Conservation (phyloP, 164 flowering plant genomes). For the Tetracentron sinense region DNA sequence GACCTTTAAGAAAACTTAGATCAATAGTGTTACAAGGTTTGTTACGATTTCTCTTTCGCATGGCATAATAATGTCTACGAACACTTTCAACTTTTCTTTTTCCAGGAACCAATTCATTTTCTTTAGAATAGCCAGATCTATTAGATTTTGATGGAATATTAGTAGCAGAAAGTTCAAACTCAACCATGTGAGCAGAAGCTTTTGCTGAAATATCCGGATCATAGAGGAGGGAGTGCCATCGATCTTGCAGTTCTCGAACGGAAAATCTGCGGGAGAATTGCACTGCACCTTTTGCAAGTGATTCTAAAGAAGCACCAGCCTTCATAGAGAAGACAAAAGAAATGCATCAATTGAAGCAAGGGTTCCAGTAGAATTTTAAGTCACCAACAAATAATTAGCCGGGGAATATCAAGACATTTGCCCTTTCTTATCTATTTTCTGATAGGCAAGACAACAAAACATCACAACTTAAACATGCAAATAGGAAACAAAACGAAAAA, state of each 20-base stretch:
- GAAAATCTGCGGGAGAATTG: conserved; percentile 70
- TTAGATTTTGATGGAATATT: conserved; percentile 28
- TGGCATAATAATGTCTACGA: conserved; percentile 64
- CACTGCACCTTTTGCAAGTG: conserved; percentile 94
- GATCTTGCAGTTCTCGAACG: conserved; percentile 62
- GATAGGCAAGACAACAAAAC: too few species aligned
- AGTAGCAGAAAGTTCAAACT: conserved; percentile 40
- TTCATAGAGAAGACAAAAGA: conserved; percentile 22
- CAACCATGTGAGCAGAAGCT: conserved; percentile 56
- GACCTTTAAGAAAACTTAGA: conserved; percentile 39
- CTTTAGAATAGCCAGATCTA: conserved; percentile 35
- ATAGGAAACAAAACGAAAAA: too few species aligned
- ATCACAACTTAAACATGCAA: too few species aligned
- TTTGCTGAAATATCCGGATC: conserved; percentile 62
- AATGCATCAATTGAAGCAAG: background rate
- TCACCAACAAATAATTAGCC: too few species aligned
- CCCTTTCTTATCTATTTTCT: too few species aligned
- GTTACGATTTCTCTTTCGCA: conserved; percentile 62
- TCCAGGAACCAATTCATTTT: conserved; percentile 22
- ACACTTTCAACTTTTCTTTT: conserved; percentile 71
- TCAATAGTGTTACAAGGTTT: conserved; percentile 48
- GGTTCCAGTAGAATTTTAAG: too few species aligned
- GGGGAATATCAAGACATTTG: too few species aligned
- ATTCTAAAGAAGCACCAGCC: conserved; percentile 93
- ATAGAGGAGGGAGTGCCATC: conserved; percentile 85